Conservation (phyloP, 2,329 filamentous ascomycete genomes). For the Fusarium sp. region DNA sequence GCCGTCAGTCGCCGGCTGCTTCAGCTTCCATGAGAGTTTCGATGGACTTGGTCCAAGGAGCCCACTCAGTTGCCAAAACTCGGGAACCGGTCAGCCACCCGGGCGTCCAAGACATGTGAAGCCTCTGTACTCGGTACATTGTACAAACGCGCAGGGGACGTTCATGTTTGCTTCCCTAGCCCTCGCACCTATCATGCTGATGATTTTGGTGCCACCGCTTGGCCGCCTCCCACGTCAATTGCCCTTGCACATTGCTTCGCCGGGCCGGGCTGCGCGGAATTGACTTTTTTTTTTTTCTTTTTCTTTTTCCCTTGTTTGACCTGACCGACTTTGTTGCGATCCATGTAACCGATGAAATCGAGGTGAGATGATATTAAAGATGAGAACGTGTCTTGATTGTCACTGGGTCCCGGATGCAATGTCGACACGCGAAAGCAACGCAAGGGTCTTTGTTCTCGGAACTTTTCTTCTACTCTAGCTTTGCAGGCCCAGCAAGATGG, state of each 20-base stretch:
- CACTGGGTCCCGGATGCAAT: background rate
- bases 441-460: slow-evolving; percentile 21
- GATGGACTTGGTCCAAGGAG: slow-evolving; percentile 23
- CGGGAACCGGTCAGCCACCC: slow-evolving; percentile 41
- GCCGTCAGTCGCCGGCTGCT: slow-evolving; percentile 27
- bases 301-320: slow-evolving; percentile 2
- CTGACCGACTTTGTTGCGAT: slow-evolving; percentile 15
- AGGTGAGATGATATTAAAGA: background rate
- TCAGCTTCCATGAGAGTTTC: slow-evolving; percentile 36
- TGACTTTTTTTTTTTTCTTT: slow-evolving; percentile 11
- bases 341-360: background rate
- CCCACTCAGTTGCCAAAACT: slow-evolving; percentile 29
- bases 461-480: slow-evolving; percentile 6
- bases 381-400: background rate
- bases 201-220: slow-evolving; percentile 20
- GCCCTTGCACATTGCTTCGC: slow-evolving; percentile 23
- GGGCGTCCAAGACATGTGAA: slow-evolving; percentile 31
- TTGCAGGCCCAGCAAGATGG: slow-evolving; percentile 10
- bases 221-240: slow-evolving; percentile 36
- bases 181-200: slow-evolving; percentile 19
- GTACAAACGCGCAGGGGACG: slow-evolving; percentile 16
- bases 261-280: slow-evolving; percentile 14
- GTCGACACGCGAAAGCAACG: background rate
- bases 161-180: slow-evolving; percentile 29
- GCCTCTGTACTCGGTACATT: slow-evolving; percentile 20